A percentile compares a stretch with the other conserved stretches of the same genome.
Evolutionary conservation across 108 stramenopile species (phyloP).

Genomic region (Nitzschia palea): DNA sequence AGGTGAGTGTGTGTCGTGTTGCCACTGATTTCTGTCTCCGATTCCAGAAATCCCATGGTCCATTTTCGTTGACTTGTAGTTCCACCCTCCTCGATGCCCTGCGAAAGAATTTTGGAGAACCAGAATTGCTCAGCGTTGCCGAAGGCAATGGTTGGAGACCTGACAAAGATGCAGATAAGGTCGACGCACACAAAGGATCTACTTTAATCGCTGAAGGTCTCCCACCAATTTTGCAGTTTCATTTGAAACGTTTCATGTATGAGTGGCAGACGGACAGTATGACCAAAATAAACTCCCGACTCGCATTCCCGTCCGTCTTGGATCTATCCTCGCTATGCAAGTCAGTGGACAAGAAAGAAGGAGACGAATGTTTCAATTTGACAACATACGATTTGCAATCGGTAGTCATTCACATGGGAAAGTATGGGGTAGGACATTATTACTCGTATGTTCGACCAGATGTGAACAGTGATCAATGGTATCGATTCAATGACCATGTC

Average conservation of each 20-base stretch:
- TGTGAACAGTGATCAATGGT: slow-evolving; percentile 59
- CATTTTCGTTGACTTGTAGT: slow-evolving; percentile 21
- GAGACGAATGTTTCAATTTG: slow-evolving; percentile 4
- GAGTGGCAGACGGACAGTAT: slow-evolving; percentile 80
- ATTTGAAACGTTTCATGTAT: slow-evolving; percentile 83
- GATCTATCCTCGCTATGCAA: slow-evolving; percentile 29
- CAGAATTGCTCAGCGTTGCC: slow-evolving; percentile 65
- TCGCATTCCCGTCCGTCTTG: slow-evolving; percentile 58
- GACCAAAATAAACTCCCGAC: slow-evolving; percentile 69
- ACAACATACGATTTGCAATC: slow-evolving; percentile 76
- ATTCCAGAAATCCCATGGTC: background rate
- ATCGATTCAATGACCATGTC: slow-evolving; percentile 78
- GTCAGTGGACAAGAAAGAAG: slow-evolving; percentile 9
- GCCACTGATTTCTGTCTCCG: slow-evolving; percentile 1
- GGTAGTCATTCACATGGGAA: slow-evolving; percentile 77
- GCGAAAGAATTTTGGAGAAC: slow-evolving; percentile 57
- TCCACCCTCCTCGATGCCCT: slow-evolving; percentile 52
- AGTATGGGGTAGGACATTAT: slow-evolving; percentile 72
- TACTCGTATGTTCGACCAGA: slow-evolving; percentile 83
- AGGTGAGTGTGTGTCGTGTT: slow-evolving; percentile 13
- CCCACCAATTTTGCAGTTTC: slow-evolving; percentile 77
- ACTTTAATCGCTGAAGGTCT: slow-evolving; percentile 57
- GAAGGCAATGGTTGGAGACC: slow-evolving; percentile 92
- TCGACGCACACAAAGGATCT: slow-evolving; percentile 82
- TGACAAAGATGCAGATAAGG: slow-evolving; percentile 82